Evolutionary conservation across 768 basidiomycete genomes (phyloP).

Genomic region (Leccinum uliginosum): DNA sequence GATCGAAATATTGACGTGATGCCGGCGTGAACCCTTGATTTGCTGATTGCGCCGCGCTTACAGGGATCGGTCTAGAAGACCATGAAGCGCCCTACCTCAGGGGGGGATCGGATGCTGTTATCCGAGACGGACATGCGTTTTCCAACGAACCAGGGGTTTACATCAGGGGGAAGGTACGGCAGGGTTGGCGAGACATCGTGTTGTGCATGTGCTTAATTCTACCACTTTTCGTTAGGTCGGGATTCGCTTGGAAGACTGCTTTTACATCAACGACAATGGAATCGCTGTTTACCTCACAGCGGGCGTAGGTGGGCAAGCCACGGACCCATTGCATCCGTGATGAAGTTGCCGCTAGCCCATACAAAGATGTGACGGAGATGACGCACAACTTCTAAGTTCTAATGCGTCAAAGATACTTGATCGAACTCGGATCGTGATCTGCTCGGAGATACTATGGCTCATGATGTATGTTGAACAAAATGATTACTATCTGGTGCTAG

Average conservation of each 20-base stretch:
- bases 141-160: conserved; percentile 81
- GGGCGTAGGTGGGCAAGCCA: conserved; percentile 57
- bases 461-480: conserved; percentile 18
- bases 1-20: conserved; percentile 14
- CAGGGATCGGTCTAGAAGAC: conserved; percentile 80
- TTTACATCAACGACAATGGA: conserved; percentile 58
- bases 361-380: conserved; percentile 21
- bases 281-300: conserved; percentile 55
- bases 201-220: conserved; percentile 4
- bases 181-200: background rate
- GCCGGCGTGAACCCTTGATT: conserved; percentile 12
- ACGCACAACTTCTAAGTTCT: background rate
- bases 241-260: conserved; percentile 81
- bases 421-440: background rate
- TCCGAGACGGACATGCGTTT: conserved; percentile 67
- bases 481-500: conserved; percentile 23
- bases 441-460: background rate
- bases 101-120: conserved; percentile 57
- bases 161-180: conserved; percentile 56
- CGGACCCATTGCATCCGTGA: conserved; percentile 34
- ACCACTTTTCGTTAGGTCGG: conserved; percentile 49
- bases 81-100: conserved; percentile 81
- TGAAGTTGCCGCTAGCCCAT: conserved; percentile 10
- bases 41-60: conserved; percentile 2
- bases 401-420: background rate